Base-by-base conservation (phyloP, 108 stramenopile genomes). In the Nitzschia sp. region DNA sequence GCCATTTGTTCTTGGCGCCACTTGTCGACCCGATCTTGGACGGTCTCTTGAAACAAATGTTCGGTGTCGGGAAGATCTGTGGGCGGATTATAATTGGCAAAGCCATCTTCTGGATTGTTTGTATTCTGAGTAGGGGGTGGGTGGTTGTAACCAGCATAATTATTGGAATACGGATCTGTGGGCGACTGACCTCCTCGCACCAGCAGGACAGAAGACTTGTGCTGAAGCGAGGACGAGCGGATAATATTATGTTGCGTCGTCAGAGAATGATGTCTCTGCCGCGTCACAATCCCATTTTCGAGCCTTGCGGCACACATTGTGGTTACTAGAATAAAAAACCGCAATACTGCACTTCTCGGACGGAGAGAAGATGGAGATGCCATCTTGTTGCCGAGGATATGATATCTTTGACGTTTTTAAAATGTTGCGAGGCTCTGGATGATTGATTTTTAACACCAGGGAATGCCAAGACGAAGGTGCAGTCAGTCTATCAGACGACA, bases 21-120 rank as follows among this genome's bases (percentile, higher is more conserved):
- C 17, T 74, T 65, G 53, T 89, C 85, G 25, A 88, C 61, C 16
- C 86, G 81, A 67, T 92, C 85, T 64, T 92, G 88, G n/a, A 92
- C 82, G n/a, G 86, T 65, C 64, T 92, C 88, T 52, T 84, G 76
- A 48, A 74, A 66, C 1, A 65, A 28, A 34, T 45, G 60, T 22
- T 44, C 63, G 19, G 53, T 45, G 16, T 55, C 58, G 1, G 31
- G 13, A 6, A 52, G 45, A 35, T n/a, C 35, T 8, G 27, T 15
- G 8, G 55, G 0, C 19, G 50, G 53, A 27, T 47, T 27, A 47
- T 63, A 46, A 41, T 41, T 41, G 13, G 45, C 34, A 30, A 30
- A 63, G 6, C 25, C 45, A 47, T 63, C 8, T 26, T 63, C 34
- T 25, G 54, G 60, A 58, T 45, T 32, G 29, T 62, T 35, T n/a